Conservation (phyloP, 495 filamentous ascomycete species). For the Aspergillus nanangensis region DNA sequence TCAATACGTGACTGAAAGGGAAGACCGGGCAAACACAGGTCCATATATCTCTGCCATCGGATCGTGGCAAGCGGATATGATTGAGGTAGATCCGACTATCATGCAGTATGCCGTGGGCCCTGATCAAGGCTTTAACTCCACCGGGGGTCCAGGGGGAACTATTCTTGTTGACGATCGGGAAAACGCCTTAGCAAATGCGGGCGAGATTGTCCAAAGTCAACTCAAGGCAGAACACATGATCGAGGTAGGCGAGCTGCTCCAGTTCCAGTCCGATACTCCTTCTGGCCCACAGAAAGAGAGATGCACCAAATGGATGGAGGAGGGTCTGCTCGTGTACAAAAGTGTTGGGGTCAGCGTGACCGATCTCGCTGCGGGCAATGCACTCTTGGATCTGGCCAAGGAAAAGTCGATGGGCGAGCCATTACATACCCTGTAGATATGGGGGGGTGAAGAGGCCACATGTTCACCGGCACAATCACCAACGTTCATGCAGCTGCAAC, state of each 20-base stretch:
- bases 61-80: conserved; percentile 16
- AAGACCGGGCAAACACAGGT: no score
- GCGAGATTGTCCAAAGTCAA: not conserved
- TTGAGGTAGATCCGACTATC: conserved; percentile 9
- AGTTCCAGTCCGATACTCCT: not conserved
- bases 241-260: not conserved
- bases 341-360: conserved; percentile 12
- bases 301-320: not conserved
- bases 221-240: not conserved
- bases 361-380: conserved; percentile 4
- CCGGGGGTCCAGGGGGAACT: not conserved
- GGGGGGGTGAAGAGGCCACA: no score
- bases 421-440: no score
- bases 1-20: not conserved
- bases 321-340: conserved; percentile 11
- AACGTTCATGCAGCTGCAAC: no score
- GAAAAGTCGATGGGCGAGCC: no score
- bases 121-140: not conserved
- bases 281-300: not conserved
- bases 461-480: no score
- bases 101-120: conserved; percentile 3
- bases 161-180: not conserved
- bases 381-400: not conserved
- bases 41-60: conserved; percentile 12
- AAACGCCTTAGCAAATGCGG: not conserved